Evolutionary conservation across 495 filamentous ascomycete species (phyloP).

Genomic region (Massariosphaeria phaeospora): DNA sequence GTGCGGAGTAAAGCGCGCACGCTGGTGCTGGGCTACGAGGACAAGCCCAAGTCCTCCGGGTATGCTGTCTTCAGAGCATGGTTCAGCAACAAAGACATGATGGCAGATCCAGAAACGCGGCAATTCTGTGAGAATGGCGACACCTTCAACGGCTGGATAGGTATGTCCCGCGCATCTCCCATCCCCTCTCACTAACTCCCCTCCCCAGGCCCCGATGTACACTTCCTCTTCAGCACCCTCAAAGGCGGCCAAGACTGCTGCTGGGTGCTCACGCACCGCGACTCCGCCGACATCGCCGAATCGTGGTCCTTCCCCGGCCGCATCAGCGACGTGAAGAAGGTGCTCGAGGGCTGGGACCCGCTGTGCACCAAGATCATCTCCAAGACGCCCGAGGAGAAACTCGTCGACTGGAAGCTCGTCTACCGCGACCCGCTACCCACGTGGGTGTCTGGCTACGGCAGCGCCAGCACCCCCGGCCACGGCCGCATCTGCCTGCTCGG

Average conservation of each 20-base stretch:
- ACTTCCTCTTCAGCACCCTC: conserved; percentile 58
- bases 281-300: conserved; percentile 58
- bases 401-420: conserved; percentile 69
- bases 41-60: conserved; percentile 55
- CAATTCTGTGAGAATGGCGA: conserved; percentile 61
- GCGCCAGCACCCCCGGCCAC: conserved; percentile 48
- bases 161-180: conserved; percentile 6
- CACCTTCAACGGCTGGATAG: conserved; percentile 38
- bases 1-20: conserved; percentile 56
- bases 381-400: conserved; percentile 51
- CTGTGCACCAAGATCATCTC: conserved; percentile 55
- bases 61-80: conserved; percentile 59
- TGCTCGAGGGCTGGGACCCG: conserved; percentile 62
- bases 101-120: conserved; percentile 56
- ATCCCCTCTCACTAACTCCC: conserved; percentile 9
- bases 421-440: conserved; percentile 64
- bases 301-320: conserved; percentile 60
- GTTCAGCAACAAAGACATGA: conserved; percentile 55
- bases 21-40: conserved; percentile 55
- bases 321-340: conserved; percentile 57
- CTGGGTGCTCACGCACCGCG: conserved; percentile 66
- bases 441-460: conserved; percentile 55
- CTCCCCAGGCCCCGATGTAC: conserved; percentile 55
- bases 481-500: conserved; percentile 60
- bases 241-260: conserved; percentile 62